Percentiles rank a stretch among this genome's conserved stretches.
phyloP scores from a whole-genome alignment of 2,329 filamentous ascomycete genomes.

The Microcera coccophila region DNA sequence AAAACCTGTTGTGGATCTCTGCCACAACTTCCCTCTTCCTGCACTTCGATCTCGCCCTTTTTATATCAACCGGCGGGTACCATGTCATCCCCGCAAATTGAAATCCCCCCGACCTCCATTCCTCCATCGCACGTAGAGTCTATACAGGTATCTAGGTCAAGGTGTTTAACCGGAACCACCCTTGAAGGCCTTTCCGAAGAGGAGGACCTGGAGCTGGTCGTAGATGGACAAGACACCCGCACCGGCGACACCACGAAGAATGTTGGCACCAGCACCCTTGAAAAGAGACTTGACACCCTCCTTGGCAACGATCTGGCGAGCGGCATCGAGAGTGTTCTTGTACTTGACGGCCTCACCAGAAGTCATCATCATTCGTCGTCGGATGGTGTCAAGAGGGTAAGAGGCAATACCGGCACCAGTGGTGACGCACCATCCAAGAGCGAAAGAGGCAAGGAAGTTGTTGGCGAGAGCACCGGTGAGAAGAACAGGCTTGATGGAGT shows the following conservation, averaged over 20 bases:
- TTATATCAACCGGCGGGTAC: conserved; percentile 41
- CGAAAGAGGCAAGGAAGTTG: conserved; percentile 99
- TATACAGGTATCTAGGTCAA: conserved; percentile 40
- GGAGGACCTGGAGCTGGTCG: conserved; percentile 97
- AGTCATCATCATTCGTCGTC: conserved; percentile 99
- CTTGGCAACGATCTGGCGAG: conserved; percentile 92
- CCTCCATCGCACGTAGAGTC: conserved; percentile 32
- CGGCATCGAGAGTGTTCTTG: conserved; percentile 92
- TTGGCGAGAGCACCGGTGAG: conserved; percentile 86
- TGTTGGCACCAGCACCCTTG: conserved; percentile 99
- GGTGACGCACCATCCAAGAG: conserved; percentile 98
- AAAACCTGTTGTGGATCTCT: conserved; percentile 37
- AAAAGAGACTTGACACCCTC: conserved; percentile 99
- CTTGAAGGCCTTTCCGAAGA: conserved; percentile 99
- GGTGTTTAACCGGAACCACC: conserved; percentile 33
- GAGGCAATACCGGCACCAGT: conserved; percentile 99
- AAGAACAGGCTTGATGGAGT: conserved; percentile 99
- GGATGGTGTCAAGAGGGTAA: conserved; percentile 99
- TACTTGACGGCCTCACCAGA: conserved; percentile 98
- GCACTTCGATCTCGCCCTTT: conserved; percentile 44
- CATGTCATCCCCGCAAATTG: conserved; percentile 36
- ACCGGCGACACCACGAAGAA: conserved; percentile 99
- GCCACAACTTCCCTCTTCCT: conserved; percentile 41
- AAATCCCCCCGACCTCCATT: conserved; percentile 29
- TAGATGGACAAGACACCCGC: conserved; percentile 99